A percentile compares a stretch with the other conserved stretches of the same genome.
Conservation (phyloP, 83 land plant species). For the Diphasiastrum complanatum region DNA sequence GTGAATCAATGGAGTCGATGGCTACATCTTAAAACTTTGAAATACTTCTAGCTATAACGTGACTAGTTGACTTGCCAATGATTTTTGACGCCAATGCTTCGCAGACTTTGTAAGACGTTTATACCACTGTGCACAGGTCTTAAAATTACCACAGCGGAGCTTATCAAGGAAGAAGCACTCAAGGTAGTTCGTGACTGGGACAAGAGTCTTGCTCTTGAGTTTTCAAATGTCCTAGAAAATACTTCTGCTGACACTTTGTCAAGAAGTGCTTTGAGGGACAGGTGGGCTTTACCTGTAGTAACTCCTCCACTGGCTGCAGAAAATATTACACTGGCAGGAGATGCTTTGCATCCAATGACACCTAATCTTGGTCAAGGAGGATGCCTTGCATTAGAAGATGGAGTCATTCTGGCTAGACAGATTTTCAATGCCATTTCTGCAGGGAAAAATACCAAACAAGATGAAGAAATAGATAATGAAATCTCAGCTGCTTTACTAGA, state of each 20-base stretch:
- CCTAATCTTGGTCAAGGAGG: conserved; percentile 82
- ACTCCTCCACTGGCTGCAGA: conserved; percentile 43
- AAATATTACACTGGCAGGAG: conserved; percentile 59
- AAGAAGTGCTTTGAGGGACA: conserved; percentile 50
- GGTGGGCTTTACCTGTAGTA: conserved; percentile 66
- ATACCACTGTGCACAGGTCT: conserved; percentile 32
- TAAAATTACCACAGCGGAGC: conserved; percentile 39
- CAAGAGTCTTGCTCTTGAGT: conserved; percentile 10
- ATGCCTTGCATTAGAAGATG: conserved; percentile 73
- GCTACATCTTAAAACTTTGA: too few species aligned
- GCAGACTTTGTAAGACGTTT: neutral
- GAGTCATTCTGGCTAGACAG: conserved; percentile 53
- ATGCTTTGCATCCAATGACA: conserved; percentile 88
- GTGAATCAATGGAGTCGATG: too few species aligned
- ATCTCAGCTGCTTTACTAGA: conserved; percentile 39
- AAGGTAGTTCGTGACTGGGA: conserved; percentile 50
- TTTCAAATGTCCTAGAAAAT: conserved; percentile 38
- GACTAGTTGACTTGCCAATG: too few species aligned
- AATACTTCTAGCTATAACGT: too few species aligned
- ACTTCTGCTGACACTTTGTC: conserved; percentile 48
- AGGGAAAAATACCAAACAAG: conserved; percentile 1
- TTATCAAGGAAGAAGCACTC: conserved; percentile 46
- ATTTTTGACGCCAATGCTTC: too few species aligned
- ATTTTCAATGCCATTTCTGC: conserved; percentile 34
- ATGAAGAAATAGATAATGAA: conserved; percentile 1